Evolutionary conservation across 257 asterid genomes (phyloP).

Genomic region (Striga asiatica): DNA sequence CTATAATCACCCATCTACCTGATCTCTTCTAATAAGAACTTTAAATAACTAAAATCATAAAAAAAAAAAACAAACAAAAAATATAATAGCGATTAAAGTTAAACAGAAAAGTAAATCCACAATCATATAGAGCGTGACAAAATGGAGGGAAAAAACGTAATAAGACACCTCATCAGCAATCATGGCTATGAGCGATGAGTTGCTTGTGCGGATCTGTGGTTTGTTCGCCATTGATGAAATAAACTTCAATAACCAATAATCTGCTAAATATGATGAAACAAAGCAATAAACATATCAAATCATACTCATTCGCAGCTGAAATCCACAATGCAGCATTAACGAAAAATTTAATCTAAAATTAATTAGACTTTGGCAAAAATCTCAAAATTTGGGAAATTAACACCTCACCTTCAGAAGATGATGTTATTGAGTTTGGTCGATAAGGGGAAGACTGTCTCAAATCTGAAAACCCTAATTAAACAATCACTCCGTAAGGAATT

Average conservation of each 20-base stretch:
- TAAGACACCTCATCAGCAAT: slow-evolving; percentile 81
- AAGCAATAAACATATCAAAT: neutral
- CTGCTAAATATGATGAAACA: slow-evolving; percentile 1
- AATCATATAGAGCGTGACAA: neutral
- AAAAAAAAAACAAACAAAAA: neutral
- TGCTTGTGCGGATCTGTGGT: slow-evolving; percentile 65
- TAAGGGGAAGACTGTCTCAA: too few species aligned
- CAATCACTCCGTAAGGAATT: too few species aligned
- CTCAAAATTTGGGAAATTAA: neutral
- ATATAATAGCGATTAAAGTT: neutral
- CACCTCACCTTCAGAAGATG: neutral
- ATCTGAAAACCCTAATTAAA: too few species aligned
- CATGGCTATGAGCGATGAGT: slow-evolving; percentile 88
- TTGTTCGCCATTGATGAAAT: slow-evolving; percentile 58
- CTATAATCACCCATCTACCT: neutral
- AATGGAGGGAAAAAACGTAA: neutral
- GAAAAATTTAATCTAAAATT: neutral
- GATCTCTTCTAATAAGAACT: neutral
- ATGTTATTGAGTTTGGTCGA: too few species aligned
- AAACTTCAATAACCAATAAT: neutral
- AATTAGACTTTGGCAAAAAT: neutral
- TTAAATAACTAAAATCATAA: neutral
- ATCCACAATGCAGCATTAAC: neutral
- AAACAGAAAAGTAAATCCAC: neutral
- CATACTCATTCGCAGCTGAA: neutral